Evolutionary conservation across 176 grass and related monocot genomes (phyloP).

Genomic region (Oryza officinalis): DNA sequence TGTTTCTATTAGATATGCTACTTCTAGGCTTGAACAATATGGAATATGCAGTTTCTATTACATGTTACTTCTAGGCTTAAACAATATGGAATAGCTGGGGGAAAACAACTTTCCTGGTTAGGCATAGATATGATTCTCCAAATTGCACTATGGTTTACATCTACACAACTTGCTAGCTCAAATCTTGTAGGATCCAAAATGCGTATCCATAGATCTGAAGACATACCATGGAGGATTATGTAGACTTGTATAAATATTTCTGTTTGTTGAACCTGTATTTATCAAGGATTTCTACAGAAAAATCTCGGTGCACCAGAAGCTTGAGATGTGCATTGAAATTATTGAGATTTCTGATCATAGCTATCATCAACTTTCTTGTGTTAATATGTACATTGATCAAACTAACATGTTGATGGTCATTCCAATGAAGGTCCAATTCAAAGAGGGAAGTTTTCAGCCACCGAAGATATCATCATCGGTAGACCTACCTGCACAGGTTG

Average conservation of each 20-base stretch:
- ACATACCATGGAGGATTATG: not conserved
- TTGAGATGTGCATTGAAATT: not conserved
- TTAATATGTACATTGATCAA: not conserved
- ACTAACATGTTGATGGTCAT: not conserved
- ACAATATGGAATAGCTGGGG: not conserved
- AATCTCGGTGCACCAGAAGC: not conserved
- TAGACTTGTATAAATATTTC: not conserved
- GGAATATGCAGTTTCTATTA: no score
- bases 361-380: not conserved
- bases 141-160: not conserved
- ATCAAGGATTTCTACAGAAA: not conserved
- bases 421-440: slow-evolving; percentile 76
- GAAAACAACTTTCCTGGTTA: not conserved
- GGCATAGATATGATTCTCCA: not conserved
- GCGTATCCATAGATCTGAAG: not conserved
- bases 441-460: slow-evolving; percentile 81
- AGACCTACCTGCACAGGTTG: slow-evolving; percentile 66
- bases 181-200: not conserved
- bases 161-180: not conserved
- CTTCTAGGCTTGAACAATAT: no score
- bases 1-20: not conserved
- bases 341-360: not conserved
- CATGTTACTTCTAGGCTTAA: not conserved
- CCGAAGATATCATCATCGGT: slow-evolving; percentile 63
- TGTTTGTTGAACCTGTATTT: not conserved